Evolutionary conservation across 2,329 filamentous ascomycete species (phyloP).

Genomic region (Herpotrichia juniperi): DNA sequence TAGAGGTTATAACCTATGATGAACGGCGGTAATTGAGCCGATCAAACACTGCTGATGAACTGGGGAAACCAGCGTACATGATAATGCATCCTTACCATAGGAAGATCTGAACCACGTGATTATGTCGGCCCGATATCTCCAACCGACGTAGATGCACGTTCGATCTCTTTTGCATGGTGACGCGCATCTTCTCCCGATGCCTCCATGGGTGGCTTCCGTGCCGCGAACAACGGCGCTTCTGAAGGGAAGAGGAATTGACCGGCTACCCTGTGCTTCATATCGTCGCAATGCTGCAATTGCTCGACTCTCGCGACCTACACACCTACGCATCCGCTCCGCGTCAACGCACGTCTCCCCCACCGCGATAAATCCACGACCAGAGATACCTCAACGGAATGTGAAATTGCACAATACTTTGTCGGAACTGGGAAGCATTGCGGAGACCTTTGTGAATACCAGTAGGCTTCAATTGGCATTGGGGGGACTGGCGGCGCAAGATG

Average conservation of each 20-base stretch:
- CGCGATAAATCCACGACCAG: slow-evolving; percentile 59
- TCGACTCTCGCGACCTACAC: slow-evolving; percentile 13
- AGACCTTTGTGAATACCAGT: slow-evolving; percentile 70
- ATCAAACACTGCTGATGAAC: slow-evolving; percentile 21
- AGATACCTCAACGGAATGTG: slow-evolving; percentile 58
- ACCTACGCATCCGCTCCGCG: slow-evolving; percentile 38
- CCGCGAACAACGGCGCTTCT: slow-evolving; percentile 36
- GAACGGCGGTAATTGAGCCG: slow-evolving; percentile 37
- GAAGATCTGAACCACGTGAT: slow-evolving; percentile 5
- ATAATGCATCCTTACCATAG: slow-evolving; percentile 13
- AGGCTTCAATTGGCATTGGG: slow-evolving; percentile 73
- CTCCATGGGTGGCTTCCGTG: slow-evolving; percentile 48
- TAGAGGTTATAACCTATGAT: slow-evolving; percentile 35
- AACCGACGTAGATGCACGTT: slow-evolving; percentile 31
- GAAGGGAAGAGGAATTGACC: slow-evolving; percentile 33
- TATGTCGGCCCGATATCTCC: slow-evolving; percentile 21
- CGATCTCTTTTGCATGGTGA: slow-evolving; percentile 18
- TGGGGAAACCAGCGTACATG: slow-evolving; percentile 28
- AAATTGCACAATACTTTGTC: slow-evolving; percentile 66
- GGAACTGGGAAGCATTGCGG: slow-evolving; percentile 66
- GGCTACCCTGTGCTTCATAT: slow-evolving; percentile 26
- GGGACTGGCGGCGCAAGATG: slow-evolving; percentile 62
- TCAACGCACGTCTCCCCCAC: slow-evolving; percentile 57
- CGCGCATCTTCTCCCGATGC: slow-evolving; percentile 45
- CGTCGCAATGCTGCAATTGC: slow-evolving; percentile 29